Evolutionary conservation across 257 asterid species (phyloP), one percentile per base, ranked within the genome.

Genomic region (Solanum commersonii): DNA sequence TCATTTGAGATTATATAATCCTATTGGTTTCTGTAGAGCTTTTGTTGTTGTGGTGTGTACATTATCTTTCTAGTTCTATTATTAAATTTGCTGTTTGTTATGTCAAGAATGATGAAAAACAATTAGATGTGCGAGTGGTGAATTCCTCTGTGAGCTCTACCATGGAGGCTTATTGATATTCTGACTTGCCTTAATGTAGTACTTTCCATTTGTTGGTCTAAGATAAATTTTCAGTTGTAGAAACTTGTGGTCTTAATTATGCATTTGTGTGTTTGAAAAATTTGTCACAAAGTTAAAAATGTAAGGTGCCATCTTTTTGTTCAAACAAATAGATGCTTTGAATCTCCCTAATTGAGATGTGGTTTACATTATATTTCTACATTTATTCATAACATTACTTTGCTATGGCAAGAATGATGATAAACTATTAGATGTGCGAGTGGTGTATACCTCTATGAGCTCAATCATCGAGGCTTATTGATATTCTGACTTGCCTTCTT

Each of bases 131-230:
- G 83, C 4, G 83, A 76, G 34, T 3, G 60, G n/a, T 14, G 84
- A 6, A 40, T 77, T 40, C 60, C 60, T 40, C 35, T n/a, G 27
- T 40, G 60, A 77, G 60, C 84, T 77, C 81, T 33, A 72, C 4
- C 63, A 87, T 37, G 33, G 83, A 89, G 70, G 92, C 92, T 44
- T 90, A 90, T 89, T 89, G 87, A 89, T 90, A 89, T 85, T 29
- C 89, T 85, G 67, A 46, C 70, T 65, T 86, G 89, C 89, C 27
- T 2, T 37, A 31, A 3, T 18, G 38, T 63, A 23, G 13, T 22
- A 59, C 68, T 59, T 59, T 59, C 27, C 11, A n/a, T 63, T 63
- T 63, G 14, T 5, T 63, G 7, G 2, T 63, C 2, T 4, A n/a
- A 63, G 31, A 63, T 14, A 10, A 8, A 20, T 10, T 23, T 10